Evolutionary conservation across 345 rosid genomes (phyloP).

Genomic region (Adansonia digitata): DNA sequence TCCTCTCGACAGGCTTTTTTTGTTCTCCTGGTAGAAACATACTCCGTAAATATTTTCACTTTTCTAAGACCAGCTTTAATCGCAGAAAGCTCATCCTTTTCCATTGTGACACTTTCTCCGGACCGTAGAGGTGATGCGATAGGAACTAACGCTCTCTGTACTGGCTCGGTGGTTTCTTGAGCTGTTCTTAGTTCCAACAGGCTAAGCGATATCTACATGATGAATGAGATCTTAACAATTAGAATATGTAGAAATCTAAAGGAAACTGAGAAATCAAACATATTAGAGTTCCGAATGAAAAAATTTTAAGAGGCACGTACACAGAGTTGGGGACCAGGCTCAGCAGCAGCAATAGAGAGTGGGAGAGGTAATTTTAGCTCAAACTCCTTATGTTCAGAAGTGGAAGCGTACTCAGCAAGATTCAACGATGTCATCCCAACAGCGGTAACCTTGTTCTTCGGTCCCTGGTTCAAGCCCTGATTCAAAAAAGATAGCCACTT

Average conservation of each 20-base stretch:
- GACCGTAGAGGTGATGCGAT: slow-evolving; percentile 43
- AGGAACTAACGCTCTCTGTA: slow-evolving; percentile 54
- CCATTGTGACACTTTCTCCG: slow-evolving; percentile 43
- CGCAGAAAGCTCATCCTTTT: slow-evolving; percentile 71
- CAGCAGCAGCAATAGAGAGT: slow-evolving; percentile 28
- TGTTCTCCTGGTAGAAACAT: slow-evolving; percentile 60
- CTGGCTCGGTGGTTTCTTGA: slow-evolving; percentile 44
- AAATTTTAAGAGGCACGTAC: slow-evolving; percentile 35
- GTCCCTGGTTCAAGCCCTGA: slow-evolving; percentile 64
- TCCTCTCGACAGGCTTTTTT: slow-evolving; percentile 64
- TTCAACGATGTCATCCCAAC: slow-evolving; percentile 55
- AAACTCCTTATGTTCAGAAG: slow-evolving; percentile 41
- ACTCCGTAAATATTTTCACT: slow-evolving; percentile 72
- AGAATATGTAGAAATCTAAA: neutral
- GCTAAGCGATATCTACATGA: slow-evolving; percentile 62
- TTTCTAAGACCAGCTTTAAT: slow-evolving; percentile 84
- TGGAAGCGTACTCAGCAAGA: slow-evolving; percentile 61
- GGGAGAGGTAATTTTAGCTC: slow-evolving; percentile 51
- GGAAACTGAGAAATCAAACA: neutral
- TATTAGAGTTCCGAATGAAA: neutral
- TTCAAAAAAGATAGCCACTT: slow-evolving; percentile 9
- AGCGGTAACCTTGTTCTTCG: slow-evolving; percentile 41
- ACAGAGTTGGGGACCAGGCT: slow-evolving; percentile 45
- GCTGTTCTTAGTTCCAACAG: slow-evolving; percentile 69
- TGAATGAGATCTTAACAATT: neutral